phyloP scores from a whole-genome alignment of 2,329 filamentous ascomycete genomes.

The Sporothrix humicola region DNA sequence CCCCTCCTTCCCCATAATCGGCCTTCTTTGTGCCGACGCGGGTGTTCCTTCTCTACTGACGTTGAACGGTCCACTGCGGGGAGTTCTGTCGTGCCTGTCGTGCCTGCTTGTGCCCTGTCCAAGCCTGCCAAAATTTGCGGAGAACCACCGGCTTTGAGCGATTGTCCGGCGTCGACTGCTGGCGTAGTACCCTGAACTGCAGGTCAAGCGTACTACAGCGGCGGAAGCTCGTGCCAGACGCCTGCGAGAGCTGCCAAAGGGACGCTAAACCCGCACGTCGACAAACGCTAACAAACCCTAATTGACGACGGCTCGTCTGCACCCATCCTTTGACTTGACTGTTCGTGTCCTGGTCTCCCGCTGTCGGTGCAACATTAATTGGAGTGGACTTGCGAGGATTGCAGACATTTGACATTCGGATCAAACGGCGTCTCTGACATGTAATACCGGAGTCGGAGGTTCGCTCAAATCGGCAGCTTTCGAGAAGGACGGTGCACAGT shows the following conservation, averaged over 20 bases:
- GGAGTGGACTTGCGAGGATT: not conserved
- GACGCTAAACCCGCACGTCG: no score
- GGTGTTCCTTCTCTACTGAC: not conserved
- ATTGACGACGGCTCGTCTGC: not conserved
- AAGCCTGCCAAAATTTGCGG: not conserved
- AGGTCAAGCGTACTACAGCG: no score
- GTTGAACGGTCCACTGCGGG: not conserved
- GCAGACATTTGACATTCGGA: not conserved
- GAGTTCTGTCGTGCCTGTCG: not conserved
- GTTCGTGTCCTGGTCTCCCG: not conserved
- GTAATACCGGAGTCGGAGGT: no score
- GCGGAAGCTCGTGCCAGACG: no score
- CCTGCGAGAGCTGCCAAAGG: no score
- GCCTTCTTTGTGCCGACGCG: conserved; percentile 20
- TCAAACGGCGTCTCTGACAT: no score
- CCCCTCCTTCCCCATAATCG: not conserved
- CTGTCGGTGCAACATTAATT: not conserved
- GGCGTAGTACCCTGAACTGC: no score
- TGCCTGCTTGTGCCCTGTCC: not conserved
- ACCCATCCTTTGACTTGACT: not conserved
- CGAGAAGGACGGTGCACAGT: no score
- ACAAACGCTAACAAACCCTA: not conserved
- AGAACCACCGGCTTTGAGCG: not conserved
- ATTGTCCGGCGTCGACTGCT: no score
- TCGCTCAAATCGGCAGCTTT: no score